A percentile compares a stretch with the other conserved stretches of the same genome.
Conservation (phyloP, 2,329 filamentous ascomycete genomes). For the Lachnellula suecica region DNA sequence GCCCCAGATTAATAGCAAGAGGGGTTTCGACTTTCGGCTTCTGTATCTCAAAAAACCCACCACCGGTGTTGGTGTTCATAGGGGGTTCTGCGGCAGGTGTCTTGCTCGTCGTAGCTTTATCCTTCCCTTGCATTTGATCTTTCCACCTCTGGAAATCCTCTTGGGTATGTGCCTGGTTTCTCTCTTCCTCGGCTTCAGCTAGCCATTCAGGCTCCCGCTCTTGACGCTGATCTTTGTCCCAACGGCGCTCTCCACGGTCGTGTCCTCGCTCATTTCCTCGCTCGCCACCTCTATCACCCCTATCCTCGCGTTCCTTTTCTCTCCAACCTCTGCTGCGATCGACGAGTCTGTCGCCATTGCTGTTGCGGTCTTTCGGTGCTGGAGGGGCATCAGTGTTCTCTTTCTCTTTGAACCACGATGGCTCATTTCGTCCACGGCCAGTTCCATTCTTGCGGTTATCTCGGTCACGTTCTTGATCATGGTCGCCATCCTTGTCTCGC, state of each 20-base stretch:
- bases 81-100: constrained; percentile 37
- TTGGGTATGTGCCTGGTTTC: constrained; percentile 71
- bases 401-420: constrained; percentile 69
- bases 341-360: constrained; percentile 31
- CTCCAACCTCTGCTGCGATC: constrained; percentile 36
- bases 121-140: constrained; percentile 64
- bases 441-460: constrained; percentile 62
- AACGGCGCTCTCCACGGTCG: constrained; percentile 38
- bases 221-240: constrained; percentile 57
- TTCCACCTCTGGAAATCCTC: constrained; percentile 96
- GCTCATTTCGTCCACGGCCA: constrained; percentile 64
- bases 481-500: constrained; percentile 49
- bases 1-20: constrained; percentile 59
- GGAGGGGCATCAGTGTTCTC: constrained; percentile 39
- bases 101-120: constrained; percentile 24
- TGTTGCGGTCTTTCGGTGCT: constrained; percentile 31
- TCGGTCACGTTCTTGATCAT: constrained; percentile 48
- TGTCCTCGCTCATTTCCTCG: constrained; percentile 21
- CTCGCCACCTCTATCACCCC: constrained; percentile 17
- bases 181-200: constrained; percentile 70
- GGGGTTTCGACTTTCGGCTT: constrained; percentile 56
- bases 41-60: constrained; percentile 37
- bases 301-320: constrained; percentile 41
- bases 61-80: constrained; percentile 36
- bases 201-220: constrained; percentile 93